phyloP scores from a whole-genome alignment of 371 early-diverging fungal genomes.

The Mucor ambiguus region DNA sequence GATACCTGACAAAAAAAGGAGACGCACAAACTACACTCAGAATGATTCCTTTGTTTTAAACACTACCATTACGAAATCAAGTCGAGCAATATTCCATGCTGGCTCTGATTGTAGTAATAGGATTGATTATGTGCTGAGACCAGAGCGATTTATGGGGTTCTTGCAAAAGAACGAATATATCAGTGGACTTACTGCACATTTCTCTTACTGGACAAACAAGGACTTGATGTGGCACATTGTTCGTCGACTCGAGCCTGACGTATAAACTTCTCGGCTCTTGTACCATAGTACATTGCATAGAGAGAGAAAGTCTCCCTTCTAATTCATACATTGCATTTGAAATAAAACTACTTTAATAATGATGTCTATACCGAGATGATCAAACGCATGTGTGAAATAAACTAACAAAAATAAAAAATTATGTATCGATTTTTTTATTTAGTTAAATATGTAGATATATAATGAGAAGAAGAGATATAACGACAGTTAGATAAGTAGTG shows the following conservation, averaged over 20 bases:
- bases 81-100: not conserved
- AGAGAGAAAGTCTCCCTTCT: not conserved
- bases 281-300: not conserved
- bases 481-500: conserved; percentile 4
- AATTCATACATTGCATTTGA: not conserved
- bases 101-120: not conserved
- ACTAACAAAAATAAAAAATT: not conserved
- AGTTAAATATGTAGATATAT: not conserved
- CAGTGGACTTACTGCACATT: conserved; percentile 50
- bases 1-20: not conserved
- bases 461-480: not conserved
- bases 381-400: not conserved
- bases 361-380: not conserved
- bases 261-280: not conserved
- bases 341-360: conserved; percentile 9
- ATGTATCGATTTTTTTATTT: not conserved
- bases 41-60: not conserved
- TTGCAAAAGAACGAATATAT: conserved; percentile 44
- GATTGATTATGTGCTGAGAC: conserved; percentile 45
- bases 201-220: conserved; percentile 55
- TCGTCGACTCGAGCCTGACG: conserved; percentile 17
- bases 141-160: conserved; percentile 46
- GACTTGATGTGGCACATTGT: conserved; percentile 57
- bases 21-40: not conserved
- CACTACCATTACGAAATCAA: conserved; percentile 7